A percentile compares a stretch with the other conserved stretches of the same genome.
Evolutionary conservation across 1,139 yeast genomes (phyloP).

Genomic region (Diutina scorzettiae): DNA sequence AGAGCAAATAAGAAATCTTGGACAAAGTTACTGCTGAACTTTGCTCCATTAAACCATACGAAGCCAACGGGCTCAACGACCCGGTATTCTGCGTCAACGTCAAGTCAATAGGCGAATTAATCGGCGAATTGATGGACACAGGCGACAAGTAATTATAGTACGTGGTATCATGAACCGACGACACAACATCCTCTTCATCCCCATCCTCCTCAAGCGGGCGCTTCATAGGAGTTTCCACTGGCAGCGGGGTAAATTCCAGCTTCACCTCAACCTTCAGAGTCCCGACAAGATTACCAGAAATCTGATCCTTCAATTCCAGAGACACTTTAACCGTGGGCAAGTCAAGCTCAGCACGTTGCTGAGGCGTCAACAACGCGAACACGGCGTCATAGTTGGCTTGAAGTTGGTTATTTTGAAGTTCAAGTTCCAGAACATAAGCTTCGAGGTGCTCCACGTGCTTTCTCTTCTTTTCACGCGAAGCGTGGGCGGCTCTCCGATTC

Average conservation of each 20-base stretch:
- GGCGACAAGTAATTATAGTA: slow-evolving; percentile 33
- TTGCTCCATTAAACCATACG: slow-evolving; percentile 27
- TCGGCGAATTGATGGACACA: slow-evolving; percentile 31
- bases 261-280: background rate
- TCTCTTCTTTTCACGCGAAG: slow-evolving; percentile 92
- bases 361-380: slow-evolving; percentile 8
- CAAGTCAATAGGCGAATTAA: slow-evolving; percentile 30
- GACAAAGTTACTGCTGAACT: slow-evolving; percentile 41
- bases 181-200: background rate
- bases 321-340: slow-evolving; percentile 13
- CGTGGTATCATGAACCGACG: slow-evolving; percentile 7
- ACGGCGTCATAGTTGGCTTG: slow-evolving; percentile 14
- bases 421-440: slow-evolving; percentile 41
- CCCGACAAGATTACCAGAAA: slow-evolving; percentile 19
- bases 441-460: slow-evolving; percentile 83
- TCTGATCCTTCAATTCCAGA: slow-evolving; percentile 21
- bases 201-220: background rate
- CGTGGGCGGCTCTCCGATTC: slow-evolving; percentile 95
- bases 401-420: slow-evolving; percentile 21
- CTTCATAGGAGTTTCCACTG: slow-evolving; percentile 1
- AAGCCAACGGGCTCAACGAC: slow-evolving; percentile 7
- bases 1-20: slow-evolving; percentile 14
- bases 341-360: slow-evolving; percentile 8
- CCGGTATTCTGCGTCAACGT: slow-evolving; percentile 18
- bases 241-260: slow-evolving; percentile 1